These are phyloP conservation scores for Collybia mongolica DNA, from an alignment of 768 basidiomycete species.

Conservation along the genomic window DNA sequence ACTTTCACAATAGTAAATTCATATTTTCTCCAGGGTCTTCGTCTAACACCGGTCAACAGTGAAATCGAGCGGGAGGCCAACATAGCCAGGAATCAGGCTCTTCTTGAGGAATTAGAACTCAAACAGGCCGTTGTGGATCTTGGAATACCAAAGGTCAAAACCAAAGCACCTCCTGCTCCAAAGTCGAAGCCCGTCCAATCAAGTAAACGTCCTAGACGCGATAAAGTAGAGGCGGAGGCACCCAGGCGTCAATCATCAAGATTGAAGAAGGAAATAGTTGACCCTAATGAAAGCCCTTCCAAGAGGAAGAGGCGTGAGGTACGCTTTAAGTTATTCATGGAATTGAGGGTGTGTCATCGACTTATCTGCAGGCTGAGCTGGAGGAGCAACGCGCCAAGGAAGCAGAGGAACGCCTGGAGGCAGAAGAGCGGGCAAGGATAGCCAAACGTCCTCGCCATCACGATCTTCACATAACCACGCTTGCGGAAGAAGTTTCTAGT, in stretches of 20 bases:
- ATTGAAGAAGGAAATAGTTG: slow-evolving; percentile 42
- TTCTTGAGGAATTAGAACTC: slow-evolving; percentile 71
- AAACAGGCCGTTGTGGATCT: slow-evolving; percentile 53
- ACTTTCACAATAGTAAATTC: slow-evolving; percentile 52
- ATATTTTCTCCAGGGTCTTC: background rate
- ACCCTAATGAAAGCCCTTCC: slow-evolving; percentile 64
- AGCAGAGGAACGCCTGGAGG: slow-evolving; percentile 60
- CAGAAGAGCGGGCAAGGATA: slow-evolving; percentile 58
- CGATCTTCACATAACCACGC: slow-evolving; percentile 56
- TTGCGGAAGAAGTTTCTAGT: slow-evolving; percentile 47
- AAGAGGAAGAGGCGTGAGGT: slow-evolving; percentile 70
- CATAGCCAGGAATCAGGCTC: slow-evolving; percentile 75
- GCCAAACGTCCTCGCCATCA: slow-evolving; percentile 71
- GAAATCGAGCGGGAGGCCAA: slow-evolving; percentile 79
- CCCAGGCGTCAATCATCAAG: slow-evolving; percentile 72
- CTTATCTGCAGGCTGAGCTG: slow-evolving; percentile 40
- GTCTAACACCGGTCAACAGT: slow-evolving; percentile 19
- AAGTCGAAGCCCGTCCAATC: slow-evolving; percentile 65
- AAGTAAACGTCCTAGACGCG: slow-evolving; percentile 52
- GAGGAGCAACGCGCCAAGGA: slow-evolving; percentile 49
- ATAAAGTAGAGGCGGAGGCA: slow-evolving; percentile 37
- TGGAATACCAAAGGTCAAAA: slow-evolving; percentile 40
- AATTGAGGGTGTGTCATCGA: background rate
- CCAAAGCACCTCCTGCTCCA: slow-evolving; percentile 27
- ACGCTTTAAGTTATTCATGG: slow-evolving; percentile 10